These are phyloP conservation scores for Pseudocercospora macadamiae DNA, from an alignment of 2,329 filamentous ascomycete species.

Conservation along the genomic window DNA sequence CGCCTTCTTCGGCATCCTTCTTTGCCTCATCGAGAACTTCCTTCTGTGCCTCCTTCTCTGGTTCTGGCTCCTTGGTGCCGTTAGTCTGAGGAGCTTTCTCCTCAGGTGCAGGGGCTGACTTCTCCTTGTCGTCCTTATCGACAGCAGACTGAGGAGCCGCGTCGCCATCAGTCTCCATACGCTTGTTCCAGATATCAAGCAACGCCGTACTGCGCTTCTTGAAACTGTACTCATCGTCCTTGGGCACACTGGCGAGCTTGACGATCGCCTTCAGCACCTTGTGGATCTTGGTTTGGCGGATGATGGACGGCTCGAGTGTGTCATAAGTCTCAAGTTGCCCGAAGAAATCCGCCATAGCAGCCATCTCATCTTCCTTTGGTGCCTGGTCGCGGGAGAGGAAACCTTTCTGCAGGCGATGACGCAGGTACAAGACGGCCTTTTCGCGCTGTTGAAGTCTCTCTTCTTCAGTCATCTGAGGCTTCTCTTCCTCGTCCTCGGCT, in stretches of 20 bases:
- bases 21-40: constrained; percentile 11
- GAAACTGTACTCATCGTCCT: constrained; percentile 87
- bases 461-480: constrained; percentile 57
- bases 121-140: constrained; percentile 36
- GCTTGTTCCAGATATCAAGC: constrained; percentile 85
- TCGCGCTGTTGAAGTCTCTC: constrained; percentile 61
- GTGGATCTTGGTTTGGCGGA: constrained; percentile 93
- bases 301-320: constrained; percentile 86
- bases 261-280: constrained; percentile 95
- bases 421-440: constrained; percentile 81
- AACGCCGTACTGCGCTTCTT: constrained; percentile 79
- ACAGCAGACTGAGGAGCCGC: constrained; percentile 42
- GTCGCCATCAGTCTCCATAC: constrained; percentile 54
- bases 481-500: constrained; percentile 61
- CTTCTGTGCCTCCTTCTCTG: constrained; percentile 16
- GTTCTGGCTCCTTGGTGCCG: constrained; percentile 32
- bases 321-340: constrained; percentile 77
- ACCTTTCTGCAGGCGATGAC: constrained; percentile 92
- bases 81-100: constrained; percentile 37
- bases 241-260: constrained; percentile 82
- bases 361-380: constrained; percentile 86
- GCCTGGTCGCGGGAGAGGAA: constrained; percentile 82
- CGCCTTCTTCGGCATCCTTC: constrained; percentile 18
- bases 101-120: constrained; percentile 18
- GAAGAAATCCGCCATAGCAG: constrained; percentile 74